Evolutionary conservation across 2,329 filamentous ascomycete genomes (phyloP).

Genomic region (Fusarium euwallaceae): DNA sequence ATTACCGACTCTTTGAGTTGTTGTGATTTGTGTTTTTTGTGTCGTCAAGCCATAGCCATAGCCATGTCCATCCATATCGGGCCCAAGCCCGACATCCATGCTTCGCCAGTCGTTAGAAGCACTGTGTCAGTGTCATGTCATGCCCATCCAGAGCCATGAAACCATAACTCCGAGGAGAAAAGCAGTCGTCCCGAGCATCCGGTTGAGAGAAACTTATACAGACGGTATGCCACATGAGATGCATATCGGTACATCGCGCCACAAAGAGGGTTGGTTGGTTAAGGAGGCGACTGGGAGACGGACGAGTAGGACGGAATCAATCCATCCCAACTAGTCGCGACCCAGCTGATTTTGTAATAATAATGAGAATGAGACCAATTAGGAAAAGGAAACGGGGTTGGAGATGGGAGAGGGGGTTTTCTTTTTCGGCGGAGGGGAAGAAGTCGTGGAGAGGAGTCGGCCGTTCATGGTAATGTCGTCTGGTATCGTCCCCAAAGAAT

Average conservation of each 20-base stretch:
- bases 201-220: slow-evolving; percentile 38
- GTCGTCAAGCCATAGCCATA: slow-evolving; percentile 43
- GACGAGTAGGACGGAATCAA: slow-evolving; percentile 19
- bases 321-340: slow-evolving; percentile 17
- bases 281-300: slow-evolving; percentile 30
- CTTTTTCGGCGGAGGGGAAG: slow-evolving; percentile 31
- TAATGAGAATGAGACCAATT: slow-evolving; percentile 43
- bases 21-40: slow-evolving; percentile 19
- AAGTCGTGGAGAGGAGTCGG: slow-evolving; percentile 38
- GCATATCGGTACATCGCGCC: slow-evolving; percentile 37
- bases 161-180: slow-evolving; percentile 33
- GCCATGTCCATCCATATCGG: slow-evolving; percentile 34
- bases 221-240: slow-evolving; percentile 34
- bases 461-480: slow-evolving; percentile 59
- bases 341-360: slow-evolving; percentile 33
- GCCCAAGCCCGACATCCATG: slow-evolving; percentile 28
- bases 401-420: slow-evolving; percentile 36
- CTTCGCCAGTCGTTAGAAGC: slow-evolving; percentile 41
- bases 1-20: slow-evolving; percentile 37
- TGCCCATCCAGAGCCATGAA: slow-evolving; percentile 34
- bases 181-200: slow-evolving; percentile 32
- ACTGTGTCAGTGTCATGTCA: slow-evolving; percentile 40
- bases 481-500: slow-evolving; percentile 61
- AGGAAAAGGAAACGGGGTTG: slow-evolving; percentile 43
- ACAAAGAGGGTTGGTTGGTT: slow-evolving; percentile 39